These are phyloP conservation scores for Puccinia brachypodii DNA, from an alignment of 1,284 basidiomycete genomes.

Conservation along the genomic window DNA sequence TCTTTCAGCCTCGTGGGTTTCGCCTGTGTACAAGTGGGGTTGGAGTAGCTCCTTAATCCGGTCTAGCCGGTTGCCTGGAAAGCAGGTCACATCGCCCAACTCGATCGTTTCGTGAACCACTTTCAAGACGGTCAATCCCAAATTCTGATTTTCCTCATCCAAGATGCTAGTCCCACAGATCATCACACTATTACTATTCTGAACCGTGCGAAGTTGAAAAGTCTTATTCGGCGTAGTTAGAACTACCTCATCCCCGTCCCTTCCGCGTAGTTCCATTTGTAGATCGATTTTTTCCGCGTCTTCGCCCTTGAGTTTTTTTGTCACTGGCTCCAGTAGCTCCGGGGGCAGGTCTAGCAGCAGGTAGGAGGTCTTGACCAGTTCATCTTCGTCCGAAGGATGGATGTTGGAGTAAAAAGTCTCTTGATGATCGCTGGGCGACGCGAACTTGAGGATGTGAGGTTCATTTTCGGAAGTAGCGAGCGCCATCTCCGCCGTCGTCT, in stretches of 20 bases:
- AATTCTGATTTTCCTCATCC: not conserved
- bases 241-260: conserved; percentile 35
- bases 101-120: conserved; percentile 42
- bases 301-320: not conserved
- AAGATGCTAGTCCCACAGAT: conserved; percentile 17
- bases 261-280: conserved; percentile 41
- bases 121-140: conserved; percentile 30
- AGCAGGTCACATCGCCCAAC: conserved; percentile 12
- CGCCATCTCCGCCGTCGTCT: not conserved
- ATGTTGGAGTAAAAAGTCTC: conserved; percentile 13
- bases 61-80: conserved; percentile 35
- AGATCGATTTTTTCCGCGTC: not conserved
- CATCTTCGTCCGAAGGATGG: not conserved
- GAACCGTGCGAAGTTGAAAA: conserved; percentile 34
- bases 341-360: conserved; percentile 39
- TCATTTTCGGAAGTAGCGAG: not conserved
- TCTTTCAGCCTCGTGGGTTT: conserved; percentile 22
- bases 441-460: conserved; percentile 9
- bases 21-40: conserved; percentile 26
- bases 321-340: conserved; percentile 33
- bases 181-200: conserved; percentile 48
- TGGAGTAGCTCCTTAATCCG: conserved; percentile 31
- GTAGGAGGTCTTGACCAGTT: conserved; percentile 29
- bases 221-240: conserved; percentile 35
- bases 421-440: conserved; percentile 1